These are phyloP conservation scores for Neoarthrinium moseri DNA, from an alignment of 2,329 filamentous ascomycete species.

Conservation along the genomic window DNA sequence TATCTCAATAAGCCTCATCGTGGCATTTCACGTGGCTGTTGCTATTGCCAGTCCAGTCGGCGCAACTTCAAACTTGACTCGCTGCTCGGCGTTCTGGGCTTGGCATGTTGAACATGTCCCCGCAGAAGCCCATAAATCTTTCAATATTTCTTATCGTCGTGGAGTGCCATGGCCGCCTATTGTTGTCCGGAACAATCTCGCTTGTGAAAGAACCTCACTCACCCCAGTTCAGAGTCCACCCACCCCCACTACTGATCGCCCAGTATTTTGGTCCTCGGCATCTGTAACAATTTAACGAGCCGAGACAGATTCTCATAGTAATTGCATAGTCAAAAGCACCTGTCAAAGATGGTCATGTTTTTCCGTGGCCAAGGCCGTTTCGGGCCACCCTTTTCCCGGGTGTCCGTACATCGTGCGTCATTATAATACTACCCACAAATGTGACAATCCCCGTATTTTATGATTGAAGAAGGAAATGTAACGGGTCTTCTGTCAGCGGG, in stretches of 20 bases:
- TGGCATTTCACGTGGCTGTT: not conserved
- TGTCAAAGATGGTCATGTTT: not conserved
- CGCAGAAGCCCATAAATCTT: slow-evolving; percentile 1
- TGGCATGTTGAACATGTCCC: not conserved
- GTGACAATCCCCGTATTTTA: not conserved
- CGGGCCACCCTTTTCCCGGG: not conserved
- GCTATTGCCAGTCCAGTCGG: not conserved
- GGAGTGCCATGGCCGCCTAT: not conserved
- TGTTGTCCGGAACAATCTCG: not conserved
- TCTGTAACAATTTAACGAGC: not conserved
- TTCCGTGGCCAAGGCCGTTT: not conserved
- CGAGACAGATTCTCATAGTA: not conserved
- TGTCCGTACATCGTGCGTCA: not conserved
- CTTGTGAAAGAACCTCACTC: slow-evolving; percentile 1
- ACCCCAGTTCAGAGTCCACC: not conserved
- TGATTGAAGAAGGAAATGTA: not conserved
- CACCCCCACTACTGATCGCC: not conserved
- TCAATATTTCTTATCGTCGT: not conserved
- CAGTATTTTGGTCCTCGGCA: not conserved
- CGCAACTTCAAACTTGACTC: not conserved
- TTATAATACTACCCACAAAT: slow-evolving; percentile 1
- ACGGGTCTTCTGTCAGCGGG: not conserved
- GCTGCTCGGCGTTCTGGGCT: not conserved
- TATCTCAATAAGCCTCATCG: not conserved
- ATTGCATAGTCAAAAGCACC: slow-evolving; percentile 3